Evolutionary conservation across 805 yeast genomes (phyloP), one percentile per base, ranked within the genome.

Genomic region (Wickerhamiella vanderwaltii): DNA sequence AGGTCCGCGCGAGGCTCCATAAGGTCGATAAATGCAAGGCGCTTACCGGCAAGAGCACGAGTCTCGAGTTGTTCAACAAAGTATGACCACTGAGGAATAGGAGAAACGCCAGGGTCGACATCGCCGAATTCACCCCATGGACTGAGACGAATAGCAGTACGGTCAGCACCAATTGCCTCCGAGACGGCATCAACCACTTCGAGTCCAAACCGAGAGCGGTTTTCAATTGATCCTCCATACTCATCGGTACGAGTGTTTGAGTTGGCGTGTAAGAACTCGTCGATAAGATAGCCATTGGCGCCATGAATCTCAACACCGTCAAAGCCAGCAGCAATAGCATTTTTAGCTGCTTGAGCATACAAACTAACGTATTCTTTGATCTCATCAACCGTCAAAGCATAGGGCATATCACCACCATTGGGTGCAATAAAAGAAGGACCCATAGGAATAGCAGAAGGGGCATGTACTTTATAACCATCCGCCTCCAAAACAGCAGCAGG

Each of bases 231-330:
- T 5, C 82, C 82, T 31, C 83, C 84, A 48, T 75, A 78, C 48
- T 68, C 64, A 52, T 78, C 85, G 1, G 70, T 69, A 53, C 85
- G 66, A 45, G 61, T 55, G 57, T 79, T 76, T 20, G 71, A 57
- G 33, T 53, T 49, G 1, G 61, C 57, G 23, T 71, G 65, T 39
- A 72, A 50, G 48, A 78, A 75, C 50, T 67, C 65, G 51, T 65
- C 61, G 28, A 71, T 45, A 38, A 77, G 55, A 51, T 72, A 75
- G 2, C 83, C 83, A 54, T 77, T 75, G 20, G 85, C 85, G 29
- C 64, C 65, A 55, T 78, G 83, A 37, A 78, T 62, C 52, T 77
- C 83, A 34, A 79, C 70, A 48, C 77, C 77, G 56, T 79, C 84
- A 39, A 72, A 66, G 1, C 77, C 75, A 5, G 75, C 68, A n/a